These are phyloP conservation scores for Dittrichia graveolens DNA, from an alignment of 129 eudicot species.

Conservation along the genomic window DNA sequence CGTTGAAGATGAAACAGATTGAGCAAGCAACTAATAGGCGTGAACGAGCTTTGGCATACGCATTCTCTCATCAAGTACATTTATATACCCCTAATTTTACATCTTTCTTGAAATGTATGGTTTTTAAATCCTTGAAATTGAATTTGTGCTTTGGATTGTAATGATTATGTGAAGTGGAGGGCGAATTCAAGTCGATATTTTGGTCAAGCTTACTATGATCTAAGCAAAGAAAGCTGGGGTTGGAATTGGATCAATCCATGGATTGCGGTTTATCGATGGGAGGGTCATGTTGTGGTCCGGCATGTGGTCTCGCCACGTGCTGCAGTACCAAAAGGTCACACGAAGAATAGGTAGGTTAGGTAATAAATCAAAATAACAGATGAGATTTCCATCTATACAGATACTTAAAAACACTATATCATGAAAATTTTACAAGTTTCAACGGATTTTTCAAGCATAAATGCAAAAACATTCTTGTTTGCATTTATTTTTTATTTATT, in stretches of 20 bases:
- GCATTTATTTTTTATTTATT: too few species aligned
- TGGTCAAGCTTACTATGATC: constrained; percentile 57
- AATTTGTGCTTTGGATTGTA: not conserved
- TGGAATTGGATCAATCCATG: constrained; percentile 63
- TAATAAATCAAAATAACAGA: not conserved
- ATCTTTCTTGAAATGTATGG: not conserved
- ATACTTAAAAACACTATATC: not conserved
- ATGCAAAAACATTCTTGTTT: too few species aligned
- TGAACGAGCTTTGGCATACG: constrained; percentile 58
- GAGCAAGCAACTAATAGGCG: constrained; percentile 47
- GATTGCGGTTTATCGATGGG: constrained; percentile 51
- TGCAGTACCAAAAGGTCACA: not conserved
- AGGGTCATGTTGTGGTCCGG: constrained; percentile 39
- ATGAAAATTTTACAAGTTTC: not conserved
- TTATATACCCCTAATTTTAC: not conserved
- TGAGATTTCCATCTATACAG: not conserved
- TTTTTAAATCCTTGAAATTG: not conserved
- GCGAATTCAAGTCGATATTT: constrained; percentile 43
- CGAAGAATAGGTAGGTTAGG: constrained; percentile 6
- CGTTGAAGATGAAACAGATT: constrained; percentile 37
- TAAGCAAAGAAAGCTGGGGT: constrained; percentile 59
- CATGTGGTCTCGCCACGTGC: constrained; percentile 28
- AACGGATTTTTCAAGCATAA: not conserved
- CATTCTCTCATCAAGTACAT: constrained; percentile 57
- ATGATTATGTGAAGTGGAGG: constrained; percentile 50